These are phyloP conservation scores for Daldinia caldariorum DNA, from an alignment of 495 filamentous ascomycete species.

Conservation along the genomic window DNA sequence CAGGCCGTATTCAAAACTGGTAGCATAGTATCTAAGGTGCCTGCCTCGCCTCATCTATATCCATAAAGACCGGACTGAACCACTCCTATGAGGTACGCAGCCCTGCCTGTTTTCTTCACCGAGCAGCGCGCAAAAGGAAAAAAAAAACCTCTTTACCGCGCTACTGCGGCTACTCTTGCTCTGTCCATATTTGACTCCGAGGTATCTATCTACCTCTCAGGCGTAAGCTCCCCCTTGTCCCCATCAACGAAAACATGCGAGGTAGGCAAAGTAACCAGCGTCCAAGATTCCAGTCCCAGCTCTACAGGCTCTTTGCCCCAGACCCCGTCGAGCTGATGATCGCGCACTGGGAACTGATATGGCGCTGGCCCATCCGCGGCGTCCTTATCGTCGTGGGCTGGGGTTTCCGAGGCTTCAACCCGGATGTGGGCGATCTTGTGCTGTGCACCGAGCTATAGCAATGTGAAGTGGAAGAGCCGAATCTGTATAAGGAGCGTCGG, in stretches of 20 bases:
- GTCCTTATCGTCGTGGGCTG: not conserved
- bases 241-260: not conserved
- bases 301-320: not conserved
- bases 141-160: too few species aligned
- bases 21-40: too few species aligned
- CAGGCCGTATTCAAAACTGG: too few species aligned
- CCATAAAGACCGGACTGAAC: too few species aligned
- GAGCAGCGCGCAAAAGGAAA: too few species aligned
- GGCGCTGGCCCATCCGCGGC: constrained; percentile 6
- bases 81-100: too few species aligned
- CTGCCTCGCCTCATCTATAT: too few species aligned
- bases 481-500: too few species aligned
- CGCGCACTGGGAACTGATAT: constrained; percentile 9
- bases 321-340: not conserved
- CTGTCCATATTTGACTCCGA: too few species aligned
- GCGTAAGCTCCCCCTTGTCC: not conserved
- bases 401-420: constrained; percentile 35
- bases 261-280: not conserved
- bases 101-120: too few species aligned
- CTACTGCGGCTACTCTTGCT: too few species aligned
- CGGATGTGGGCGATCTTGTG: constrained; percentile 17
- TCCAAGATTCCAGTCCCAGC: not conserved
- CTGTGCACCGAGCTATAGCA: constrained; percentile 12
- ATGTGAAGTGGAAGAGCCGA: not conserved
- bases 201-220: too few species aligned